phyloP scores from a whole-genome alignment of 192 early-diverging fungal species.

The Allomyces javanicus region DNA sequence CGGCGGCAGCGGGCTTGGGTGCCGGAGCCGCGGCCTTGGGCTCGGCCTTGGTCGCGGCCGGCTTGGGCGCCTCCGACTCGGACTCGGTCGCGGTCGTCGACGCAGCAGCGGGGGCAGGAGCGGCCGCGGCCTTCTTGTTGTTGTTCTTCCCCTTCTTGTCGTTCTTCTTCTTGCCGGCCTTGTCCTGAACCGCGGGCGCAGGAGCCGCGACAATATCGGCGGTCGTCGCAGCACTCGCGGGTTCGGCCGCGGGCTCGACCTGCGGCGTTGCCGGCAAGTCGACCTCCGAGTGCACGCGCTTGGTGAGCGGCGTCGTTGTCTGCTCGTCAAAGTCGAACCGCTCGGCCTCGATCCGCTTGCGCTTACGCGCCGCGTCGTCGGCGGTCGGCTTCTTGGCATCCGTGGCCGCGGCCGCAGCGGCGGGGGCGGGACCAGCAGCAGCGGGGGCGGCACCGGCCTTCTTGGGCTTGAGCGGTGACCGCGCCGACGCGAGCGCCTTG shows the following conservation, averaged over 20 bases:
- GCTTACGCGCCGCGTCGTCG: neutral
- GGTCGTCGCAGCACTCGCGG: neutral
- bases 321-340: neutral
- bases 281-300: neutral
- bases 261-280: neutral
- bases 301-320: neutral
- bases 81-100: neutral
- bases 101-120: neutral
- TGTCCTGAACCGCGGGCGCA: neutral
- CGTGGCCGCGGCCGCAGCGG: neutral
- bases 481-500: neutral
- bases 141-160: neutral
- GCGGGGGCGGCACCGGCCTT: neutral
- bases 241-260: neutral
- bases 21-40: neutral
- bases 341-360: neutral
- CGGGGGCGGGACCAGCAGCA: neutral
- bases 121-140: neutral
- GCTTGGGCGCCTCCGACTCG: neutral
- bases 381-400: neutral
- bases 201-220: neutral
- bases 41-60: neutral
- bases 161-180: neutral
- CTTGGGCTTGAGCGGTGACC: neutral
- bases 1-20: neutral